A percentile compares a stretch with the other conserved stretches of the same genome.
Evolutionary conservation across 1,284 basidiomycete genomes (phyloP).

Genomic region (Ceratobasidium papillatum): DNA sequence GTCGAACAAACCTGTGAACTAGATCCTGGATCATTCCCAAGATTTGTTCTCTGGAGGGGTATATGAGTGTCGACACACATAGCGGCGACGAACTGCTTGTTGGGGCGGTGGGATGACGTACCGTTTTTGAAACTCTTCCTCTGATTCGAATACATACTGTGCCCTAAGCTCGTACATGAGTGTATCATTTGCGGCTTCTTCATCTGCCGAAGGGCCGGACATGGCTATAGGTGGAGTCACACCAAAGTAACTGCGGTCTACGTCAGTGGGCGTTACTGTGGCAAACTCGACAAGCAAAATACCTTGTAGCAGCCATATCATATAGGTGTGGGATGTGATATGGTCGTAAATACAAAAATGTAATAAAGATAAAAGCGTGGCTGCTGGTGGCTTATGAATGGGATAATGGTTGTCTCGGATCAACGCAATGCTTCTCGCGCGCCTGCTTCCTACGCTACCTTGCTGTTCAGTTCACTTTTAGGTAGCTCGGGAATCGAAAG

Average conservation of each 20-base stretch:
- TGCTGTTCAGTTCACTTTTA: no score
- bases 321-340: neutral
- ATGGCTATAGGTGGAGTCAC: constrained; percentile 93
- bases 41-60: constrained; percentile 80
- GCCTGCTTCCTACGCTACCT: no score
- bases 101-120: constrained; percentile 50
- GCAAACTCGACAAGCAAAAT: neutral
- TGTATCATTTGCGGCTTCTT: constrained; percentile 84
- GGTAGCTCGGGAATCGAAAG: no score
- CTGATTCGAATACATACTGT: constrained; percentile 89
- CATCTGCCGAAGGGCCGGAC: constrained; percentile 72
- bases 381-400: constrained; percentile 15
- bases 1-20: constrained; percentile 93
- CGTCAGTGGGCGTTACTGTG: constrained; percentile 14
- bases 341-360: neutral
- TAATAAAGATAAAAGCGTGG: constrained; percentile 12
- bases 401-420: constrained; percentile 26
- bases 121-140: constrained; percentile 90
- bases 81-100: neutral
- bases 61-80: neutral
- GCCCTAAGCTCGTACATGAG: constrained; percentile 89
- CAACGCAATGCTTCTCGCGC: no score
- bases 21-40: constrained; percentile 89
- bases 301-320: constrained; percentile 27
- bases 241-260: constrained; percentile 57